These are phyloP conservation scores for Cokeromyces recurvatus DNA, from an alignment of 371 early-diverging fungal species.

Conservation along the genomic window DNA sequence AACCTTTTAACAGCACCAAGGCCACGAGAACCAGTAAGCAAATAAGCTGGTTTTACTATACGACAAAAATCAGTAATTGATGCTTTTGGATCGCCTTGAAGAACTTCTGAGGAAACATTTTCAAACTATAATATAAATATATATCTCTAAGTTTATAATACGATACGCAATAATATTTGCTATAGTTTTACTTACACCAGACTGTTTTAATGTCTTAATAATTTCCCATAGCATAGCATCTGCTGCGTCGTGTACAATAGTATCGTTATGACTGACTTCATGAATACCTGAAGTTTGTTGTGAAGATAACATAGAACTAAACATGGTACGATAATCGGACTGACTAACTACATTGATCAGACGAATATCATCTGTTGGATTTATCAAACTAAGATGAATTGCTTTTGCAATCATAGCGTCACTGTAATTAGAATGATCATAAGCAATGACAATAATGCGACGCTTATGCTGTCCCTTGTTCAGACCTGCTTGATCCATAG, in stretches of 20 bases:
- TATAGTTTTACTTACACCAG: no score
- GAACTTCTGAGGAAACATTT: slow-evolving; percentile 23
- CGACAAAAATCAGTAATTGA: slow-evolving; percentile 31
- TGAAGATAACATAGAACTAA: slow-evolving; percentile 8
- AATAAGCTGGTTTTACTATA: slow-evolving; percentile 17
- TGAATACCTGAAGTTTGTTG: not conserved
- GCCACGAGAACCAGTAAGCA: slow-evolving; percentile 30
- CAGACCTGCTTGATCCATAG: no score
- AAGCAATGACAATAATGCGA: slow-evolving; percentile 22
- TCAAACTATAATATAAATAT: slow-evolving; percentile 32
- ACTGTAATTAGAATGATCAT: slow-evolving; percentile 29
- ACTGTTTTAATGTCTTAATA: slow-evolving; percentile 10
- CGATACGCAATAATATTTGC: no score
- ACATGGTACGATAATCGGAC: slow-evolving; percentile 12
- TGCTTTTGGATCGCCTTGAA: slow-evolving; percentile 32
- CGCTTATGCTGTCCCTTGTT: not conserved
- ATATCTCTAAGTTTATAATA: no score
- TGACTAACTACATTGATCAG: slow-evolving; percentile 24
- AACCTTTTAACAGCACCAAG: slow-evolving; percentile 27
- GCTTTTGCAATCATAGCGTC: slow-evolving; percentile 30
- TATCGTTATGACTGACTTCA: not conserved
- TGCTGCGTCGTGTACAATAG: slow-evolving; percentile 2
- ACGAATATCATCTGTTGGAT: slow-evolving; percentile 24
- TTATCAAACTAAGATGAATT: slow-evolving; percentile 14
- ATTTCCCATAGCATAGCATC: slow-evolving; percentile 19